Evolutionary conservation across 305 asterid species (phyloP), one percentile per base, ranked within the genome.

Genomic region (Caryopteris hybrid): DNA sequence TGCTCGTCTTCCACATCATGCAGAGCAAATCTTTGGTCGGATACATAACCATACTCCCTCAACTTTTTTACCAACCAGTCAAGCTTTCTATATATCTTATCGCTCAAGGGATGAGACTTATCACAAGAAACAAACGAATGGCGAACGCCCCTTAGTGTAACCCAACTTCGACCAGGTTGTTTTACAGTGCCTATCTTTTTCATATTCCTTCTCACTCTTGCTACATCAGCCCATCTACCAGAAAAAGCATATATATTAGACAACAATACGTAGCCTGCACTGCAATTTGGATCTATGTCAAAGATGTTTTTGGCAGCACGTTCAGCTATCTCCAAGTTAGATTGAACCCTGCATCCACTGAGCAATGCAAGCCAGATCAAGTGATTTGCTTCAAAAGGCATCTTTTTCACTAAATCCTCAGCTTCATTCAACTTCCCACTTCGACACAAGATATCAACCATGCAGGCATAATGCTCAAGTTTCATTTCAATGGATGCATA

Each of bases 391-490:
- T 76, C 76, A 72, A 84, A 73, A 33, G 93, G 89, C 95, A 91
- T 91, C 43, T 47, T 78, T 55, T 69, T 72, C 11, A 86, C 78
- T 25, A 91, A 64, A 33, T 76, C 76, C 68, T 83, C 95, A 23
- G 97, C 97, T 78, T 87, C 96, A 11, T 81, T 74, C 68, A 89
- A 12, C 50, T 81, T 75, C 43, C 99, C 99, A 31, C 81, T 77
- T 67, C 95, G 76, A 65, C 96, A 86, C 21, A 89, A 73, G 14
- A 89, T 77, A 71, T 94, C 96, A 45, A 89, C 89, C 95, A 89
- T 83, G 74, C 97, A 91, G 0, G 89, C 80, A 48, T 87, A 94
- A 81, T 94, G 99, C 86, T 87, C 97, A 38, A 88, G 79, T 76
- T 83, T 85, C 70, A 75, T 63, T 45, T 80, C 71, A 6, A 74